Base-by-base conservation (phyloP, 1,284 basidiomycete species). In the Pyrrhoderma noxium region DNA sequence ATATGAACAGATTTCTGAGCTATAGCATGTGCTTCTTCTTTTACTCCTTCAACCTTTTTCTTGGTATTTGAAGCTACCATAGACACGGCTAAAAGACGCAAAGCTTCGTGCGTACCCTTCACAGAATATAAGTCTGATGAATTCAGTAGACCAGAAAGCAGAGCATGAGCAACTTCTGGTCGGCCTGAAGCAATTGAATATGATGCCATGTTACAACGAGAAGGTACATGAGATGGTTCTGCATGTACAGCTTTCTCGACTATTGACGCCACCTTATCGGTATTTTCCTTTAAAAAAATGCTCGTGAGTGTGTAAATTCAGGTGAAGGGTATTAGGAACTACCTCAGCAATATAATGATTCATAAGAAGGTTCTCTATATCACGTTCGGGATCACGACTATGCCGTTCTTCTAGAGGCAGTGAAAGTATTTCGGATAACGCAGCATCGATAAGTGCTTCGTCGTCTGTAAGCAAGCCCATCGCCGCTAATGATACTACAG, bases 381-480 rank as follows among this genome's bases (percentile, higher is more conserved):
- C 74, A 47, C 79, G 70, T 40, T 69, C 66, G 3, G 82, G 82
- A 64, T 92, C 89, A 46, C 87, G 72, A 39, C 70, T 65, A 39
- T 73, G 70, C 44, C 83, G 74, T 55, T 78, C 72, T 49, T 88
- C 79, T 18, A 79, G 61, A 0, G 87, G 77, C 27, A 91, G 70
- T 1, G 75, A 70, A 9, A 85, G 69, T 16, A 95, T 79, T 63
- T 96, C 93, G 0, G 87, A 82, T 8, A 94, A 70, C 0, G 92
- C 87, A 0, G 93, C 93, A 61, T 95, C 91, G 13, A 94, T 75
- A 16, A 96, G 75, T 47, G 77, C 80, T 21, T 84, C 80, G 61
- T 96, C 93, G 22, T 76, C 72, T 0, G 83, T 85, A 19, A 91
- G 68, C 51, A 93, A 82, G 8, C 89, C 93, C 75, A 95, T 89